Evolutionary conservation across 2,329 filamentous ascomycete species (phyloP), one percentile per base, ranked within the genome.

Genomic region (Pezicula neosporulosa): DNA sequence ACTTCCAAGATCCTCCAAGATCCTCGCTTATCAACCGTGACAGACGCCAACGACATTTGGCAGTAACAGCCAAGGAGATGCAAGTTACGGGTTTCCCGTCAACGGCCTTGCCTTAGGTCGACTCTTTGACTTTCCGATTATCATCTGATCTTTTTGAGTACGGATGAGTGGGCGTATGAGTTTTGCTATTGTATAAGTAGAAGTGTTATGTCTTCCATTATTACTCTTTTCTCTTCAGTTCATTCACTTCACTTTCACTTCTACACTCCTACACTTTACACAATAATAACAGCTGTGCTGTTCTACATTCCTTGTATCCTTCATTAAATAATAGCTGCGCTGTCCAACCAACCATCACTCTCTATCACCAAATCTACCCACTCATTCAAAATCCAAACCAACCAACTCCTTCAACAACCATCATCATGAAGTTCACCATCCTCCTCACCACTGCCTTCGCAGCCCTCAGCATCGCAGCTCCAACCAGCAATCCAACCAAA

Each of bases 271-370:
- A 19, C 30, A 36, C 35, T 30, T 47, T 47, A 8, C n/a, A 37
- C 30, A 37, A 36, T 38, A 36, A 47, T 30, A 19, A 47, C 45
- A 47, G 45, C 45, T 47, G 45, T 24, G 45, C 45, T 47, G 45
- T 47, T 47, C 33, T 38, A 37, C 37, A 21, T 38, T 38, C 19
- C 19, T 21, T 19, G 28, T 12, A 30, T 4, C 19, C 35, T 33
- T 15, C 30, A 21, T 28, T 30, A 21, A 18, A 47, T 30, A 13
- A 47, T 33, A 47, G 45, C 45, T 47, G 45, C 27, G 45, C 45
- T 47, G 45, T 47, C 38, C 15, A 30, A 37, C 18, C 21, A 18
- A 38, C 21, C 15, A 13, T 19, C 30, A 8, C 35, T 9, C 37
- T 47, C 16, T 5, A 13, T 8, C 6, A 3, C 6, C 35, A 38